These are phyloP conservation scores for Diaporthe aspalathi DNA, from an alignment of 2,329 filamentous ascomycete genomes.

Conservation along the genomic window DNA sequence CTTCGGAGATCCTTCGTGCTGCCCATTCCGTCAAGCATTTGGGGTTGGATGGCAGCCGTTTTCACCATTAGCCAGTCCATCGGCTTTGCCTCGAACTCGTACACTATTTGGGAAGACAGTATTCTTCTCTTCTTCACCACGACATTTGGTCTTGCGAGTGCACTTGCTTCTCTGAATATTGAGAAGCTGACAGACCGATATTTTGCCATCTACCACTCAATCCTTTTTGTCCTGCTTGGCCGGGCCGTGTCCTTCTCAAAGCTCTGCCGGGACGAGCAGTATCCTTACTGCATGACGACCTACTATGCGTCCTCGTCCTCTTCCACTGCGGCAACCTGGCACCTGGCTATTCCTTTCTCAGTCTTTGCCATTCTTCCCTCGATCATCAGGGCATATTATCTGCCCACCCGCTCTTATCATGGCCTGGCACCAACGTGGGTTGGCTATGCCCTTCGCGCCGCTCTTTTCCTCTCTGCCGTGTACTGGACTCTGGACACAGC, in stretches of 20 bases:
- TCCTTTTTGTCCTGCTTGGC: constrained; percentile 83
- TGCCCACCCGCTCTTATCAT: constrained; percentile 86
- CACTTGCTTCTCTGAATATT: constrained; percentile 80
- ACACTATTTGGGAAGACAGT: constrained; percentile 98
- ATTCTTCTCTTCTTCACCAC: constrained; percentile 92
- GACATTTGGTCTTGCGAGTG: constrained; percentile 84
- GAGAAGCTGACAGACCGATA: constrained; percentile 74
- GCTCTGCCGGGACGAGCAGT: constrained; percentile 96
- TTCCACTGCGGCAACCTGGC: constrained; percentile 93
- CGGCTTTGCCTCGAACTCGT: constrained; percentile 97
- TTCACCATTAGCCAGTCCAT: constrained; percentile 90
- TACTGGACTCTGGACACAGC: constrained; percentile 94
- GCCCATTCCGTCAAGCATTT: constrained; percentile 78
- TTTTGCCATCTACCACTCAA: constrained; percentile 84
- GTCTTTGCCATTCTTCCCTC: constrained; percentile 78
- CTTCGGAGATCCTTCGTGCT: constrained; percentile 56
- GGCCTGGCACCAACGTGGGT: constrained; percentile 89
- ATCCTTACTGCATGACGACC: constrained; percentile 94
- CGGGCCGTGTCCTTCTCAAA: constrained; percentile 88
- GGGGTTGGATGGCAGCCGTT: constrained; percentile 87
- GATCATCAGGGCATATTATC: constrained; percentile 83
- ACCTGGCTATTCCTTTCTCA: constrained; percentile 82
- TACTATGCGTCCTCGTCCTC: constrained; percentile 94
- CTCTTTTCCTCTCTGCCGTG: constrained; percentile 78
- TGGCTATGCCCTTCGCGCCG: constrained; percentile 79